These are phyloP conservation scores for Dryas alaskensis DNA, from an alignment of 306 rosid species.

Conservation along the genomic window DNA sequence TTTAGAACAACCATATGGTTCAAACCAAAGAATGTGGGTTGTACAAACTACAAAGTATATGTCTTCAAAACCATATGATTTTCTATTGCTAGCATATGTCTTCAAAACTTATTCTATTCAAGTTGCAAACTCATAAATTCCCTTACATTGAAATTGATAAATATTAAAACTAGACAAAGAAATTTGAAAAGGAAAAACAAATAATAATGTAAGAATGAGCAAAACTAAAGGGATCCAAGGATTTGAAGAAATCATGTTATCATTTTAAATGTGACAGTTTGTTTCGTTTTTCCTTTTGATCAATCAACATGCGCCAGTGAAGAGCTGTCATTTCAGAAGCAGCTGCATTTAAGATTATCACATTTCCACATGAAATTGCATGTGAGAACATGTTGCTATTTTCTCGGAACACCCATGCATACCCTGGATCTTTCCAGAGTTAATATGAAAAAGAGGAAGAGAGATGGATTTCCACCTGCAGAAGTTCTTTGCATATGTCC, in stretches of 20 bases:
- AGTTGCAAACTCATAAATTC: neutral
- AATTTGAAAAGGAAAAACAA: neutral
- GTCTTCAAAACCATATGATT: neutral
- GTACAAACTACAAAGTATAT: neutral
- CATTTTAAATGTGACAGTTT: neutral
- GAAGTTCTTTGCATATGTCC: constrained; percentile 74
- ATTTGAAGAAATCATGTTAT: neutral
- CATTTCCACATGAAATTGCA: neutral
- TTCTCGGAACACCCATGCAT: neutral
- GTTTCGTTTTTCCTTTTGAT: neutral
- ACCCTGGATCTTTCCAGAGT: neutral
- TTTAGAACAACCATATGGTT: too few species aligned
- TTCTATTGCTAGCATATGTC: neutral
- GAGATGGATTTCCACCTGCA: constrained; percentile 61
- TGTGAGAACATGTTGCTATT: neutral
- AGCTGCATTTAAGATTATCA: neutral
- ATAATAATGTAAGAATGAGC: neutral
- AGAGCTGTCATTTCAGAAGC: neutral
- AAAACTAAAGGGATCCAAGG: neutral
- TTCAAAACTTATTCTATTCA: neutral
- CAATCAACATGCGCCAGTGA: neutral
- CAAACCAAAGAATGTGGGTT: neutral
- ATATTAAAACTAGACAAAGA: neutral
- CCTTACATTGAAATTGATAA: neutral
- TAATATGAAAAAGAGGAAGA: constrained; percentile 20